Conservation (phyloP, 139 green algal genomes). For the Chlamydomonas eustigma region DNA sequence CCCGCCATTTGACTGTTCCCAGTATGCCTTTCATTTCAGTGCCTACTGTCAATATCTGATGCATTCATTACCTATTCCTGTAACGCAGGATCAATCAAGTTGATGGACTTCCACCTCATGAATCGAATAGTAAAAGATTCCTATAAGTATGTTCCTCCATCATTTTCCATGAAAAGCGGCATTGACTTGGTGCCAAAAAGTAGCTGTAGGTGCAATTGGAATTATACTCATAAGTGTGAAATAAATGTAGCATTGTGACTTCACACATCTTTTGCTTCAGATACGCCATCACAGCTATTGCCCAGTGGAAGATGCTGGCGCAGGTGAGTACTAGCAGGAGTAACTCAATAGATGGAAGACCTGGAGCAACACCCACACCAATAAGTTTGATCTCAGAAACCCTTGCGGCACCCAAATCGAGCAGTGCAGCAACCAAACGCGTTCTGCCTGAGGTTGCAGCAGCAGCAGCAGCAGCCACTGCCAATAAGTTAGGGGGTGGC, state of each 20-base stretch:
- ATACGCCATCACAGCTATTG: background rate
- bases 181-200: too few relatives aligned
- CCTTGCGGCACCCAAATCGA: too few relatives aligned
- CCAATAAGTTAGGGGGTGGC: too few relatives aligned
- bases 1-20: background rate
- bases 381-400: too few relatives aligned
- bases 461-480: too few relatives aligned
- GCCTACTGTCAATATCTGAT: background rate
- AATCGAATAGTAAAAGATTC: constrained; percentile 63
- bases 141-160: constrained; percentile 39
- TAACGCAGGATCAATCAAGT: constrained; percentile 14
- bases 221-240: too few relatives aligned
- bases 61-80: background rate
- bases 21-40: background rate
- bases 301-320: background rate
- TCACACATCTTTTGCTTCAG: too few relatives aligned
- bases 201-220: too few relatives aligned
- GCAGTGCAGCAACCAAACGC: too few relatives aligned
- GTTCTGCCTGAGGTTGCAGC: too few relatives aligned
- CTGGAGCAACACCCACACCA: background rate
- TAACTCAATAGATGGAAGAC: background rate
- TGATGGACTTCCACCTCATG: constrained; percentile 69
- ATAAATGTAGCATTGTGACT: too few relatives aligned
- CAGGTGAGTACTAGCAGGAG: background rate
- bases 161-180: too few relatives aligned